Base-by-base conservation (phyloP, 495 filamentous ascomycete genomes). In the Ramalina intermedia region DNA sequence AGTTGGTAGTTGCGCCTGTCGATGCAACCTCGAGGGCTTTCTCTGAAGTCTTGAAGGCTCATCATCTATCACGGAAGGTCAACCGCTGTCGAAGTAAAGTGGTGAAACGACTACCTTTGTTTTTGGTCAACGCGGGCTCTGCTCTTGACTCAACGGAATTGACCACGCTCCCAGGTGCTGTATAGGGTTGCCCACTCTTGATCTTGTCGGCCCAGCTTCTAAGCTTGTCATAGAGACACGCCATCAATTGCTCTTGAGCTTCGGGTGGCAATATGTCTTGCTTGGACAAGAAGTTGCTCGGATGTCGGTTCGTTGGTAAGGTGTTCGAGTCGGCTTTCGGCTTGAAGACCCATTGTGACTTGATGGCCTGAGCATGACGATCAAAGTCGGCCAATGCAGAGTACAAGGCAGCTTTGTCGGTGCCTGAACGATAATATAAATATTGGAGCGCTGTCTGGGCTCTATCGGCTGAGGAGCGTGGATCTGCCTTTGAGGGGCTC, bases 291-390 rank as follows among this genome's bases (percentile, higher is more conserved):
- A 56, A 59, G 14, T 51, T 42, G 5, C 41, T 26, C 7, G 43
- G 44, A 5, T 48, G 48, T 13, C 26, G 13, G 18, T 43, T 54
- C 2, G 46, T 41, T 11, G 55, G 57, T 14, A 60, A 14, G 5
- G 57, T 41, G 40, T 57, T 52, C 4, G 8, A 8, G 11, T 60
- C 57, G 17, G 35, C 57, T 16, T 38, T 27, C 3, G 57, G 49
- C 36, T 60, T 60, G 38, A 44, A 50, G 5, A 51, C 39, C 57
- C 57, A 60, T 7, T 52, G 12, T 4, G 54, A 42, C 20, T 29
- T 20, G 17, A 57, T 38, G 3, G 39, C 47, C 6, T 3, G n/a
- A 3, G 57, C 57, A 38, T 53, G 33, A 18, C 26, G 16, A 41
- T 57, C 55, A 37, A 60, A 60, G 7, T 52, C 18, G 2, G 24